phyloP scores from a whole-genome alignment of 2,329 filamentous ascomycete genomes.

The Sclerotinia spermophila region DNA sequence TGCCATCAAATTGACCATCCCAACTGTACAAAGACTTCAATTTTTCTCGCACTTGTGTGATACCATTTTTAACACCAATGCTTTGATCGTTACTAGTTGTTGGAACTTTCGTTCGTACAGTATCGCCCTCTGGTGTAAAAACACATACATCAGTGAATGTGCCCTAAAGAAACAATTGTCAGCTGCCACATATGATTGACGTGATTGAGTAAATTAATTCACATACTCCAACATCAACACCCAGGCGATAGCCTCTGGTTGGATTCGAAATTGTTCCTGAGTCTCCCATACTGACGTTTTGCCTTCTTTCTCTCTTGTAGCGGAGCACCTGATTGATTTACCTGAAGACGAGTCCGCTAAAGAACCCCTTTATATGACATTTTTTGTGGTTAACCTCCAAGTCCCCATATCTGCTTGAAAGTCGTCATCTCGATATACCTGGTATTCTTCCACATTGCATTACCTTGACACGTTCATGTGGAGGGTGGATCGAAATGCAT shows the following conservation, averaged over 20 bases:
- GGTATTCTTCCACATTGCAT: not conserved
- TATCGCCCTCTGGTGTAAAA: constrained; percentile 5
- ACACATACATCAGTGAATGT: constrained; percentile 14
- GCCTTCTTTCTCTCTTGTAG: not conserved
- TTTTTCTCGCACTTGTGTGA: not conserved
- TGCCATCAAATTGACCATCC: constrained; percentile 5
- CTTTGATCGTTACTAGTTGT: constrained; percentile 11
- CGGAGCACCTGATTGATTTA: not conserved
- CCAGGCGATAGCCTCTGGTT: not conserved
- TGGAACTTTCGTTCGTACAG: constrained; percentile 1
- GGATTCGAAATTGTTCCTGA: not conserved
- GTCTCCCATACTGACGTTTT: not conserved
- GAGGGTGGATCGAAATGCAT: not conserved
- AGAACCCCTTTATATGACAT: not conserved
- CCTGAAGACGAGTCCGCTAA: no score
- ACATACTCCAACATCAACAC: constrained; percentile 14
- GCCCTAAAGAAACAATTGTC: not conserved
- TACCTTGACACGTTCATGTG: not conserved
- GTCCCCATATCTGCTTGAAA: not conserved
- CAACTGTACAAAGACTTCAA: not conserved
- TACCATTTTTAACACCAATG: constrained; percentile 10
- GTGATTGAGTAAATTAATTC: not conserved
- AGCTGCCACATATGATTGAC: not conserved
- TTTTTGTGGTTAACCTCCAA: not conserved
- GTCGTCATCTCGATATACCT: not conserved